Evolutionary conservation across 164 flowering plant species (phyloP), one percentile per base, ranked within the genome.

Genomic region (Macadamia integrifolia): DNA sequence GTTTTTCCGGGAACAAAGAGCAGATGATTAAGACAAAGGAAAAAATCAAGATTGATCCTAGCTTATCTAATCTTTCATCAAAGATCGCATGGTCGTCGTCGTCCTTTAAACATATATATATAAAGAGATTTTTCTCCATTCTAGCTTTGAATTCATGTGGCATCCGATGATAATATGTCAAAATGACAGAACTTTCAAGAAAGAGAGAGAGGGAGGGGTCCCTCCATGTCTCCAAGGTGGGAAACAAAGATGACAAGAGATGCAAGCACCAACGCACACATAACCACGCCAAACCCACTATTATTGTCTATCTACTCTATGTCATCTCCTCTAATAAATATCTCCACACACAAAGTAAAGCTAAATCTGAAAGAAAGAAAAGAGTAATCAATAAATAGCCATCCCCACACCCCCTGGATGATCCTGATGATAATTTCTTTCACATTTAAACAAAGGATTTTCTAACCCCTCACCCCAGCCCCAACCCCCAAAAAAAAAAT

Each of bases 221-320:
- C 80, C 83, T 68, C 65, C 58, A 65, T 82, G 86, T 83, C 82
- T 69, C 84, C 81, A 62, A 60, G 73, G 75, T 82, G 86, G 89
- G 85, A 81, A 75, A 70, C 87, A 84, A 76, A 65, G 53, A 72
- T 86, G 86, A 84, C 86, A 53, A 66, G 76, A 80, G 61, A 74
- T 58, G 60, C 80, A 82, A 80, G 80, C 82, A 79, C 77, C 76
- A 71, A 76, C 84, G 79, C 76, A 81, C 84, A 80, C 73, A 66
- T 71, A 70, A 8, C 79, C 82, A 73, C 61, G 60, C 67, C 77
- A 64, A 56, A 75, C 81, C 76, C 66, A 77, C 68, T 75, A 74
- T 72, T 69, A 61, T 17, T 75, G 60, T 61, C 57, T 9, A 50
- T 50, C 3, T 6, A 50, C 13, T 50, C 23, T 23, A 23, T 6